Conservation (phyloP, 148 eudicot species). For the Cornus suecica region DNA sequence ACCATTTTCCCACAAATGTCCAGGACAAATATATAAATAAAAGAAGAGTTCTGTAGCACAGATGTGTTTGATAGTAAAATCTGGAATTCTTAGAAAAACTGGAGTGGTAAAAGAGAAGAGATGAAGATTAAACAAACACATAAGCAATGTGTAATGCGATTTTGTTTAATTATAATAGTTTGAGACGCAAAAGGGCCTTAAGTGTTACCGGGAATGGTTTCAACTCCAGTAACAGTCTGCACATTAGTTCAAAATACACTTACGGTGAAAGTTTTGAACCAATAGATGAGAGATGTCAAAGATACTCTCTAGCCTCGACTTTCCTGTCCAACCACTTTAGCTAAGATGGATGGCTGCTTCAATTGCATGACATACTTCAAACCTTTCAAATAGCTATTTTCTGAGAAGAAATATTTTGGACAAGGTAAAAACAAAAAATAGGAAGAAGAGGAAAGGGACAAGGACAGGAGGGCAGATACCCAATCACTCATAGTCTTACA, state of each 20-base stretch:
- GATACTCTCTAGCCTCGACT: not conserved
- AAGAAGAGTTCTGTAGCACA: no score
- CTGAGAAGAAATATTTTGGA: not conserved
- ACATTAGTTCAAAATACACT: not conserved
- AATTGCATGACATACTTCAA: conserved; percentile 1
- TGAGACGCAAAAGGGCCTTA: not conserved
- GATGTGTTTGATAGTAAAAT: no score
- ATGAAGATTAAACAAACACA: not conserved
- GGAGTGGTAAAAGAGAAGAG: not conserved
- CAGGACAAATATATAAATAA: no score
- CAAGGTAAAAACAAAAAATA: not conserved
- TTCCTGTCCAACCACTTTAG: not conserved
- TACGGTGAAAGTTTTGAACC: not conserved
- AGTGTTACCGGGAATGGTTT: not conserved
- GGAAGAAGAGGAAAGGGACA: not conserved
- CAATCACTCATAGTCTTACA: not conserved
- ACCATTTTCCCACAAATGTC: not conserved
- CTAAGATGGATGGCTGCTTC: not conserved
- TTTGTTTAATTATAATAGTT: not conserved
- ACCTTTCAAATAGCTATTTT: not conserved
- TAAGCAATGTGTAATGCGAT: not conserved
- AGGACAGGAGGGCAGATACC: not conserved
- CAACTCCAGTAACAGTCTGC: not conserved
- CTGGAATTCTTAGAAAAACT: no score
- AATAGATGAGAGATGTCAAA: not conserved